Percentiles rank a stretch among this genome's conserved stretches.
phyloP scores from a whole-genome alignment of 2,329 filamentous ascomycete genomes.

The Nigrospora oryzae region DNA sequence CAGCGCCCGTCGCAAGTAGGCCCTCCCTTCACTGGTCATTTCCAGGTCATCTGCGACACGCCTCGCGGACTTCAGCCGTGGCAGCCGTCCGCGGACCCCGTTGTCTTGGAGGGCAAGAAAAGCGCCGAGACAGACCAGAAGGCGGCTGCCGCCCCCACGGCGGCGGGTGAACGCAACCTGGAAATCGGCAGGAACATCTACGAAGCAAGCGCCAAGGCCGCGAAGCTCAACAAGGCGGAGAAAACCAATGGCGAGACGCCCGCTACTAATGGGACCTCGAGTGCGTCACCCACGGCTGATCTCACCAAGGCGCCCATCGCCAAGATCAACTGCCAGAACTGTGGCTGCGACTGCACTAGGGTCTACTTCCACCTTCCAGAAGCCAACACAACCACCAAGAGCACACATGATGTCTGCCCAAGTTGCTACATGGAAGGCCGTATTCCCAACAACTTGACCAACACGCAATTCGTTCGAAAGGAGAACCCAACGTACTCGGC shows the following conservation, averaged over 20 bases:
- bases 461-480: constrained; percentile 76
- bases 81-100: constrained; percentile 77
- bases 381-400: constrained; percentile 46
- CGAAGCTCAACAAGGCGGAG: constrained; percentile 61
- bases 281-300: constrained; percentile 33
- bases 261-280: constrained; percentile 54
- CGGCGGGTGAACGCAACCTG: constrained; percentile 80
- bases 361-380: constrained; percentile 54
- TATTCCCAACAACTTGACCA: constrained; percentile 70
- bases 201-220: constrained; percentile 75
- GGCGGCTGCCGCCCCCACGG: constrained; percentile 54
- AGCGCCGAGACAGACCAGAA: constrained; percentile 64
- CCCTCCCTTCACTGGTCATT: constrained; percentile 94
- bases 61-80: constrained; percentile 90
- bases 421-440: constrained; percentile 82
- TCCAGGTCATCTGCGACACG: constrained; percentile 91
- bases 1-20: constrained; percentile 92
- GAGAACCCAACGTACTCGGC: constrained; percentile 80
- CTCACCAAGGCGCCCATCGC: constrained; percentile 57
- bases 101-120: constrained; percentile 53
- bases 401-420: constrained; percentile 83
- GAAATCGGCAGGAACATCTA: constrained; percentile 93
- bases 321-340: constrained; percentile 79
- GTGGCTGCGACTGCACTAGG: constrained; percentile 77
- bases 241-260: constrained; percentile 70